phyloP scores from a whole-genome alignment of 805 yeast species.

The Ogataea neopini region DNA sequence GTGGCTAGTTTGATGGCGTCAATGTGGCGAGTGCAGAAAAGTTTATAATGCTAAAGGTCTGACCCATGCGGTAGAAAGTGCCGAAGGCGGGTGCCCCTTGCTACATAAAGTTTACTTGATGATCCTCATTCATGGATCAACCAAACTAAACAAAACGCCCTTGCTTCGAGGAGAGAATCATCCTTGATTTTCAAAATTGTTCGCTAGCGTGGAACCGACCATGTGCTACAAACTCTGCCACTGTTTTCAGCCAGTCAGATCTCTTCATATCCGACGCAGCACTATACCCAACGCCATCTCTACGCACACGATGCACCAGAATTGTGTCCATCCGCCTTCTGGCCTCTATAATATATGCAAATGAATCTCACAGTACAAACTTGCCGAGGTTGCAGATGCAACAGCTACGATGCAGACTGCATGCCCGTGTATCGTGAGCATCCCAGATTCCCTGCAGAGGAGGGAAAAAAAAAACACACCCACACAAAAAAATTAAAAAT shows the following conservation, averaged over 20 bases:
- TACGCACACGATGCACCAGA: not conserved
- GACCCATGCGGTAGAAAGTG: no score
- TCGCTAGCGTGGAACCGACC: no score
- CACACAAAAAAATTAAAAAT: not conserved
- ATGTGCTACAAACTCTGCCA: no score
- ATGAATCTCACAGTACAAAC: not conserved
- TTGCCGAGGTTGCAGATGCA: conserved; percentile 3
- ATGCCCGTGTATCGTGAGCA: not conserved
- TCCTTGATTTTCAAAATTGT: no score
- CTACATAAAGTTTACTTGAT: no score
- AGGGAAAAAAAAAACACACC: not conserved
- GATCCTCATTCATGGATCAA: no score
- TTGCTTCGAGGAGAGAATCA: no score
- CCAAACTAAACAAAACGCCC: no score
- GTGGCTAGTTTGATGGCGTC: not conserved
- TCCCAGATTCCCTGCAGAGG: not conserved
- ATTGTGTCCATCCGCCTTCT: not conserved
- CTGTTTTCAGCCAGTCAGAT: not conserved
- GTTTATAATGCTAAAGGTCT: no score
- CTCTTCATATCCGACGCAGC: not conserved
- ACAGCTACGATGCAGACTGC: not conserved
- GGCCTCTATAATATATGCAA: not conserved
- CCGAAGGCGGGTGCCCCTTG: no score
- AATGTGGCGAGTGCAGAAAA: no score
- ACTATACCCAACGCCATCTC: not conserved